Evolutionary conservation across 1,284 basidiomycete genomes (phyloP).

Genomic region (Leccinum fallax): DNA sequence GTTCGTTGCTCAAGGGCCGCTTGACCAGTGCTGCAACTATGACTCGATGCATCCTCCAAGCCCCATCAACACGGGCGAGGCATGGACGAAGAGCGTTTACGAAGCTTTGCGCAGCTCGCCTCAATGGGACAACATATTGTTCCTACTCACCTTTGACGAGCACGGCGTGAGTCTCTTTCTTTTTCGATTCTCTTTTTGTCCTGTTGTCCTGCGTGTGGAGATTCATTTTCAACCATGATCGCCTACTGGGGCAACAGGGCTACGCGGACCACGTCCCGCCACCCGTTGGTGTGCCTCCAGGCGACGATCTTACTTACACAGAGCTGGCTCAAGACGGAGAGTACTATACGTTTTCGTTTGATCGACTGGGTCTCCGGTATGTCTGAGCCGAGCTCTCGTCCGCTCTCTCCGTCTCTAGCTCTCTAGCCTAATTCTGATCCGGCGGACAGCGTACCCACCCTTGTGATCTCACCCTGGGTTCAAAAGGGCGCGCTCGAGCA

Average conservation of each 20-base stretch:
- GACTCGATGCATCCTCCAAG: slow-evolving; percentile 33
- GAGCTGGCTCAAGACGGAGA: slow-evolving; percentile 25
- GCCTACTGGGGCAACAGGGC: slow-evolving; percentile 12
- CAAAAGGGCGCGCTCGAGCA: slow-evolving; percentile 24
- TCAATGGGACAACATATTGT: slow-evolving; percentile 24
- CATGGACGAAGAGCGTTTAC: slow-evolving; percentile 27
- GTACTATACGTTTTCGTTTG: slow-evolving; percentile 26
- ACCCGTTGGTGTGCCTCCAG: slow-evolving; percentile 26
- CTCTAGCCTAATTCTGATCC: background rate
- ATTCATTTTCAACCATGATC: background rate
- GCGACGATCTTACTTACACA: slow-evolving; percentile 29
- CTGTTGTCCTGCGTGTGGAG: background rate
- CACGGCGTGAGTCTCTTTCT: slow-evolving; percentile 22
- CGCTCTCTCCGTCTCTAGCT: background rate
- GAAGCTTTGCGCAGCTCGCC: slow-evolving; percentile 28
- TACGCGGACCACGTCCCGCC: slow-evolving; percentile 30
- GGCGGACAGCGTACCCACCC: slow-evolving; percentile 18
- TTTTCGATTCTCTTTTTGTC: background rate
- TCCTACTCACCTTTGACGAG: slow-evolving; percentile 30
- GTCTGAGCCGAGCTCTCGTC: background rate
- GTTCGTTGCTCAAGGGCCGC: background rate
- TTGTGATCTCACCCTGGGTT: slow-evolving; percentile 31
- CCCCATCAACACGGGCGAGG: slow-evolving; percentile 30
- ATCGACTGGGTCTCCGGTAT: slow-evolving; percentile 30
- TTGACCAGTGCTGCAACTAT: slow-evolving; percentile 24